phyloP scores from a whole-genome alignment of 2,329 filamentous ascomycete species.

The Fusarium pseudonygamai region DNA sequence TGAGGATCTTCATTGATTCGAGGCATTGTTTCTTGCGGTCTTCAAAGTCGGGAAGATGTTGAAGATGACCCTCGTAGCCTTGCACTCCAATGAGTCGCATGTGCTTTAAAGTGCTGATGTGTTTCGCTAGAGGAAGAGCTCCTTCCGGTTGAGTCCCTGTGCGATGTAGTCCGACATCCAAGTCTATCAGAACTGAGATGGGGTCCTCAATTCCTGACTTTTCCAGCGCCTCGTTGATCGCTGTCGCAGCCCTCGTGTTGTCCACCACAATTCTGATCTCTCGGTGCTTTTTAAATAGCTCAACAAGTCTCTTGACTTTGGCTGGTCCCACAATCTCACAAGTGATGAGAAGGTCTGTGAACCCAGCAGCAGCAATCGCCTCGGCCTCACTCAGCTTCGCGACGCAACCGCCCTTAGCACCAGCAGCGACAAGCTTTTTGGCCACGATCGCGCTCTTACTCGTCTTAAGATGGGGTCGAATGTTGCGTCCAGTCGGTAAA shows the following conservation, averaged over 20 bases:
- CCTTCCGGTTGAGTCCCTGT: background rate
- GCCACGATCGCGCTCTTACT: conserved; percentile 25
- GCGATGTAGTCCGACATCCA: conserved; percentile 29
- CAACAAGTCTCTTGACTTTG: conserved; percentile 21
- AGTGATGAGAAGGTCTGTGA: conserved; percentile 33
- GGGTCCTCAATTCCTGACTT: background rate
- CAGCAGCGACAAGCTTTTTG: conserved; percentile 21
- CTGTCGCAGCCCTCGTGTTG: conserved; percentile 5
- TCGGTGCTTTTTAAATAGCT: conserved; percentile 16
- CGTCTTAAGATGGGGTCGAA: conserved; percentile 32
- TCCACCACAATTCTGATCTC: conserved; percentile 27
- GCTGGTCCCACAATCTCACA: conserved; percentile 25
- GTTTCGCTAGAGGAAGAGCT: conserved; percentile 6
- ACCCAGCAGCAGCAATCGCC: conserved; percentile 24
- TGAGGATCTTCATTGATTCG: conserved; percentile 20
- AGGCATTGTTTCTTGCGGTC: conserved; percentile 28
- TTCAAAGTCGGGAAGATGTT: conserved; percentile 26
- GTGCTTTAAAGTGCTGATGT: conserved; percentile 1
- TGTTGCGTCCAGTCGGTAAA: conserved; percentile 51
- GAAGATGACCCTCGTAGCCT: conserved; percentile 31
- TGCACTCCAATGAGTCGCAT: conserved; percentile 28
- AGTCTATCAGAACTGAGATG: conserved; percentile 19
- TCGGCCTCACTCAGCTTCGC: conserved; percentile 33
- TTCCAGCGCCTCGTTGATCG: conserved; percentile 16
- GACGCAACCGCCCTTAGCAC: conserved; percentile 29